Percentiles rank a stretch among this genome's conserved stretches.
Conservation (phyloP, 306 rosid species). For the Acacia acuminata region DNA sequence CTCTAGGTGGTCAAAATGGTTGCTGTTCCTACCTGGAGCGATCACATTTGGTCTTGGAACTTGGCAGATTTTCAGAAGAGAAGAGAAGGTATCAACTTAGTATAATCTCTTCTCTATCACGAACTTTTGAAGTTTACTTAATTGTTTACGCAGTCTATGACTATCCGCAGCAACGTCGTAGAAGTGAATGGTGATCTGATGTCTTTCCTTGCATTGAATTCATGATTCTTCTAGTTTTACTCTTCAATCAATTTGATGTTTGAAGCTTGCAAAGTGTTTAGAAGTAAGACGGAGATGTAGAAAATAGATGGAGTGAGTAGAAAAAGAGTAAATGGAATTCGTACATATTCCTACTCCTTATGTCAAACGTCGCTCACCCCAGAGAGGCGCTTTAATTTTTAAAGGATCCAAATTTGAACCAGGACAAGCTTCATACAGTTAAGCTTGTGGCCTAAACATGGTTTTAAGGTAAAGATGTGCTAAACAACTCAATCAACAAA, state of each 20-base stretch:
- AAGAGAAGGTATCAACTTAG: constrained; percentile 62
- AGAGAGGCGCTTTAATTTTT: background rate
- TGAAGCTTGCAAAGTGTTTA: background rate
- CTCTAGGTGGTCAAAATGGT: constrained; percentile 66
- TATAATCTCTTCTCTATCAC: background rate
- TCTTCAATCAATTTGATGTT: background rate
- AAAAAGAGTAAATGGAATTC: background rate
- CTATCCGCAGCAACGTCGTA: background rate
- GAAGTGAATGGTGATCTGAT: background rate
- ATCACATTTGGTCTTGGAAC: constrained; percentile 94
- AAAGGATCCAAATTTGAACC: background rate
- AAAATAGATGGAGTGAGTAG: background rate
- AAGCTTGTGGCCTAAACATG: background rate
- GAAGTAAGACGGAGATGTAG: background rate
- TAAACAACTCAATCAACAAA: constrained; percentile 4
- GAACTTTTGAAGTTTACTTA: background rate
- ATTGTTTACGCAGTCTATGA: background rate
- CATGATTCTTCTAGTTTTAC: background rate
- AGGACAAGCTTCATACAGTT: background rate
- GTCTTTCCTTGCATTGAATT: constrained; percentile 8
- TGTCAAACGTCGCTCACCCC: background rate
- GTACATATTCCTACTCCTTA: background rate
- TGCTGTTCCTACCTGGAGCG: constrained; percentile 88
- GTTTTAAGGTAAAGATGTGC: constrained; percentile 2
- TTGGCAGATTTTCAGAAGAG: constrained; percentile 92